Evolutionary conservation across 768 basidiomycete genomes (phyloP).

Genomic region (Boletus tylopilopsis): DNA sequence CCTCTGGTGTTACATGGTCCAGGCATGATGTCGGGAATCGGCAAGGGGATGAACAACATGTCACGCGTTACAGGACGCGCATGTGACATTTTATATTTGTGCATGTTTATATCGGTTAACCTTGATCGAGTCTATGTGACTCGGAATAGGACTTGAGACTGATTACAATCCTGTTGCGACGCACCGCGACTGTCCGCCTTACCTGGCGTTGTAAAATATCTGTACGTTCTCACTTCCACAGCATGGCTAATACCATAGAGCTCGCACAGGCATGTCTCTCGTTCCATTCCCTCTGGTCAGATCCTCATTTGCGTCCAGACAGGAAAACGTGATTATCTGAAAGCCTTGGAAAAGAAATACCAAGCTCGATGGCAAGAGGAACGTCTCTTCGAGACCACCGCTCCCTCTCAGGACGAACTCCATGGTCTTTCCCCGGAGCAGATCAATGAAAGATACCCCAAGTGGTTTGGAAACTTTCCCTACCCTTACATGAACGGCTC

Average conservation of each 20-base stretch:
- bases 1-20: conserved; percentile 56
- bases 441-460: conserved; percentile 75
- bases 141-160: conserved; percentile 13
- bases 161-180: conserved; percentile 28
- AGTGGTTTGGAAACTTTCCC: conserved; percentile 97
- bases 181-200: conserved; percentile 21
- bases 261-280: conserved; percentile 48
- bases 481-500: conserved; percentile 99
- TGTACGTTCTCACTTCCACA: conserved; percentile 18
- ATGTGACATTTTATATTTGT: conserved; percentile 27
- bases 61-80: conserved; percentile 32
- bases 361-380: conserved; percentile 78
- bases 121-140: conserved; percentile 15
- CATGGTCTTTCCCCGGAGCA: conserved; percentile 60
- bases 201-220: conserved; percentile 32
- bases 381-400: conserved; percentile 78
- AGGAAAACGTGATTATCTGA: conserved; percentile 87
- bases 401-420: conserved; percentile 68
- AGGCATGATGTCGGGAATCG: conserved; percentile 42
- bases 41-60: no score
- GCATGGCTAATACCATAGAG: conserved; percentile 64
- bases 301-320: conserved; percentile 51
- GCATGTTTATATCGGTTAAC: conserved; percentile 15
- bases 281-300: not conserved
- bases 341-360: conserved; percentile 77